A percentile compares a stretch with the other conserved stretches of the same genome.
Evolutionary conservation across 345 rosid genomes (phyloP).

Genomic region (Erodium maritimum): DNA sequence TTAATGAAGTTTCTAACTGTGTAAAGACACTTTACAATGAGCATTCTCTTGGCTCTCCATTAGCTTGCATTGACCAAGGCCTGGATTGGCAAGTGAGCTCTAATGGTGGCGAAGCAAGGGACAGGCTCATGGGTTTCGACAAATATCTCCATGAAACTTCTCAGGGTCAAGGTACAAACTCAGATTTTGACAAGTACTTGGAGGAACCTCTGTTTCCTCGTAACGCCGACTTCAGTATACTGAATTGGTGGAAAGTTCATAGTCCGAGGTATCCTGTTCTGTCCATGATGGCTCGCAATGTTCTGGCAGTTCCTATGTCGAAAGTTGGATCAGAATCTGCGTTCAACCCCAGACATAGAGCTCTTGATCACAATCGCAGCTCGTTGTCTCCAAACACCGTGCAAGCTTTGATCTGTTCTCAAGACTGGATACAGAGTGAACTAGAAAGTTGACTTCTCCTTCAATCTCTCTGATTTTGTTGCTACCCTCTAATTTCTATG

Average conservation of each 20-base stretch:
- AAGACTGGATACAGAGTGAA: conserved; percentile 62
- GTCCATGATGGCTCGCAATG: conserved; percentile 71
- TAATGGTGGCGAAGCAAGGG: conserved; percentile 23
- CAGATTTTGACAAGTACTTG: conserved; percentile 68
- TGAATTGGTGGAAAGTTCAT: conserved; percentile 86
- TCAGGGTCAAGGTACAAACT: conserved; percentile 34
- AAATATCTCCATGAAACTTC: conserved; percentile 50
- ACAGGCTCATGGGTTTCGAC: conserved; percentile 55
- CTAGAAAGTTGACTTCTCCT: conserved; percentile 15
- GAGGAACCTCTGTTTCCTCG: conserved; percentile 83
- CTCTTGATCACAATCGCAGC: conserved; percentile 41
- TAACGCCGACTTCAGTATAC: conserved; percentile 40
- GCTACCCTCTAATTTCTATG: not conserved
- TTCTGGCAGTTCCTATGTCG: conserved; percentile 52
- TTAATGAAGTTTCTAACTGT: conserved; percentile 42
- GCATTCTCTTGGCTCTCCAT: conserved; percentile 50
- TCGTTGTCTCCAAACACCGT: conserved; percentile 41
- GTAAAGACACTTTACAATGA: conserved; percentile 57
- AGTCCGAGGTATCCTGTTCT: conserved; percentile 62
- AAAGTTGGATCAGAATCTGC: conserved; percentile 31
- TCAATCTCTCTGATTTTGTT: not conserved
- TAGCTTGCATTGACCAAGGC: conserved; percentile 45
- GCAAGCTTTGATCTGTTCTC: conserved; percentile 73
- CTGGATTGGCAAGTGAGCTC: conserved; percentile 35
- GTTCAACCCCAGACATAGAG: conserved; percentile 27